Conservation (phyloP, 2,329 filamentous ascomycete genomes). For the Knufia fluminis region DNA sequence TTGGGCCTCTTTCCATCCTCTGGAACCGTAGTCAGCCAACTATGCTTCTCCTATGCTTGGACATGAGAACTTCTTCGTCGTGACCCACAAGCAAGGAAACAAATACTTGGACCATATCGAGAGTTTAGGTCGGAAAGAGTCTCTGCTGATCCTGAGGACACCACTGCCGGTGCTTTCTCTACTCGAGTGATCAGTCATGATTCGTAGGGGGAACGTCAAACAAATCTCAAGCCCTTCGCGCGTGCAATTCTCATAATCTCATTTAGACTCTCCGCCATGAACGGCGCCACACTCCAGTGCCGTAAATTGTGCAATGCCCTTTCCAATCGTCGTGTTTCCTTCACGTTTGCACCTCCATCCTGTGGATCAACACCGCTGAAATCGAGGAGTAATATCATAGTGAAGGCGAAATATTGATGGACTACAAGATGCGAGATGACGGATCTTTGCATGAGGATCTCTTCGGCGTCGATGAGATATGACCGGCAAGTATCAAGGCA, state of each 20-base stretch:
- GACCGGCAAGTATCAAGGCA: not conserved
- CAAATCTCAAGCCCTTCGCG: not conserved
- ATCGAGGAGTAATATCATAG: conserved; percentile 1
- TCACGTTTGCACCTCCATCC: not conserved
- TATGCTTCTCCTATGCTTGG: no score
- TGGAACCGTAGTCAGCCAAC: conserved; percentile 35
- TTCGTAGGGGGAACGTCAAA: no score
- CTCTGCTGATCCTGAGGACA: no score
- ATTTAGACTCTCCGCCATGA: not conserved
- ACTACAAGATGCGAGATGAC: not conserved
- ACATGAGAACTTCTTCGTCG: no score
- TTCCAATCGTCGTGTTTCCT: not conserved
- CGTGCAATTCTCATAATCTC: not conserved
- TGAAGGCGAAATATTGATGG: not conserved
- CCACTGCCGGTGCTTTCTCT: no score
- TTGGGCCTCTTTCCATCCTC: conserved; percentile 44
- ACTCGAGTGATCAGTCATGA: not conserved
- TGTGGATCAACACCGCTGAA: not conserved
- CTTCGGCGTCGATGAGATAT: not conserved
- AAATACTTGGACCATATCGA: no score
- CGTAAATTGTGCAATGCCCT: not conserved
- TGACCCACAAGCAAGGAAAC: no score
- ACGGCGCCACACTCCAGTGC: not conserved
- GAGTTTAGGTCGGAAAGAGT: conserved; percentile 25
- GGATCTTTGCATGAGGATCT: not conserved